Base-by-base conservation (phyloP, 306 rosid species). In the Cicer arietinum region DNA sequence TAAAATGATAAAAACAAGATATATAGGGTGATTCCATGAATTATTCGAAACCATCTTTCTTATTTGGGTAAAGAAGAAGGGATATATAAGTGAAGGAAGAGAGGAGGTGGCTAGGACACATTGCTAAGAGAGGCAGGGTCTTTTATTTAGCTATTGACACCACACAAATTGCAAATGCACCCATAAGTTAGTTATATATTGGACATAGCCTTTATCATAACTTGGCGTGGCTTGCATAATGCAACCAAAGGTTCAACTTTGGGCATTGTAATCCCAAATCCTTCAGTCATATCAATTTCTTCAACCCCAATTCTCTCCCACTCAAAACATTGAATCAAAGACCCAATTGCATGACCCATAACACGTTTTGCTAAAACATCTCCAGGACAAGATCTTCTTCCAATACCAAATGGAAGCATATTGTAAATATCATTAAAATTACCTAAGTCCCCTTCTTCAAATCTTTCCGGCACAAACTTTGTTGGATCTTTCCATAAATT, bases 361-460 rank as follows among this genome's bases (percentile, higher is more conserved):
- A 75, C 62, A 12, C 62, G 60, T 18, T 73, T 81, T 37, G 81
- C 87, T 12, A 85, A 43, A 20, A 8, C 73, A 58, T 73, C 20
- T 11, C 87, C 89, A 7, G 91, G 85, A 62, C 89, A 87, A 50
- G 81, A 84, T 22, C 89, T 7, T 40, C 91, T 83, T 60, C 91
- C 89, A 44, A 18, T 22, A 4, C 91, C 91, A 20, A 88, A 88
- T 11, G 91, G 84, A 54, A 88, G 22, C 74, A 81, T 18, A 9
- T 72, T 67, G 9, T 53, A 78, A 10, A 70, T 50, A 10, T 42
- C 48, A 46, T 52, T 58, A 25, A 25, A 25, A 57, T 6, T 25
- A 7, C 60, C 25, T 6, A 62, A 74, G 10, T 43, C 73, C 0
- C 14, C 39, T 17, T 53, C 75, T 14, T 43, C 62, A 64, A 86